Base-by-base conservation (phyloP, 257 asterid species). In the Solanum habrochaites region DNA sequence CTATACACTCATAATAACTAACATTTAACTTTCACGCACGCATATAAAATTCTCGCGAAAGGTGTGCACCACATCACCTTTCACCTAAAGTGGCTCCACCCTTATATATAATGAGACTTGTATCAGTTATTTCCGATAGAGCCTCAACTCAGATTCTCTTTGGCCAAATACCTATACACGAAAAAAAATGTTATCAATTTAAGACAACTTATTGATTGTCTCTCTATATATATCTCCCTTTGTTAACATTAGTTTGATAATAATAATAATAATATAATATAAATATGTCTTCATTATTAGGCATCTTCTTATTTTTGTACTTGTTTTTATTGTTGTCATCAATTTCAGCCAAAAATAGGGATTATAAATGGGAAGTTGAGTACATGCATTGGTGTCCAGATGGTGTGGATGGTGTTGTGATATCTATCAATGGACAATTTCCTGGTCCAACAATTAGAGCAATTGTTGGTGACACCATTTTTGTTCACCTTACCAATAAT, bases 401-500 rank as follows among this genome's bases (percentile, higher is more conserved):
- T 82, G 95, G 98, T 2, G 18, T 69, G 8, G 97, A 96, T 83
- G 87, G 91, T 21, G 88, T 91, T 12, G 96, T 92, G 8, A 89
- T 96, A 86, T 89, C 91, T 8, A 96, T 96, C 82, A 96, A 96
- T 32, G 98, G 97, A 70, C 93, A 90, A 86, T 95, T 93, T 69
- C 98, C 99, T 13, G 96, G 98, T 73, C 98, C 99, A 32, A 95
- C 98, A 1, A 94, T 96, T 32, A 90, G 93, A 70, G 99, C 96
- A 23, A 89, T 27, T 49, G 94, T 91, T 52, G 98, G 98, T 0
- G 99, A 96, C 23, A 95, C 93, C 67, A 47, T 96, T 1, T 88
- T 86, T 56, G 85, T 96, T 12, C 90, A 94, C 72, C 95, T 96
- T 66, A 93, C 95, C 71, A 96, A 95, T 88, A 87, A 91, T 87